A percentile compares a stretch with the other conserved stretches of the same genome.
phyloP scores from a whole-genome alignment of 1,139 yeast species.

The Hansenula lynferdii region DNA sequence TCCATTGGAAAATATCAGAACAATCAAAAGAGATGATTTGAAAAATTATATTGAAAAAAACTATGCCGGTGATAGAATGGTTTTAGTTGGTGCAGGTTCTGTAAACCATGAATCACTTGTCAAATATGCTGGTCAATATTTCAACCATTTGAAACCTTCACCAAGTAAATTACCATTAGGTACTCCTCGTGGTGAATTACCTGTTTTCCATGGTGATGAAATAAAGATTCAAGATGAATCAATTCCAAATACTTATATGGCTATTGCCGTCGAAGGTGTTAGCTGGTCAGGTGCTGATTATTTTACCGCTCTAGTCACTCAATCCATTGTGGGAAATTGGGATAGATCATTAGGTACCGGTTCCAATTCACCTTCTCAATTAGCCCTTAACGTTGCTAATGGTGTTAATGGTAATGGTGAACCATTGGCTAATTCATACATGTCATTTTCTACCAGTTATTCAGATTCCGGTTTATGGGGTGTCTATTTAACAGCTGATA shows the following conservation, averaged over 20 bases:
- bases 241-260: constrained; percentile 86
- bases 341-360: constrained; percentile 86
- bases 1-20: constrained; percentile 81
- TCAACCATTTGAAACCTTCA: constrained; percentile 71
- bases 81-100: constrained; percentile 91
- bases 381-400: constrained; percentile 72
- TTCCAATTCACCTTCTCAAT: constrained; percentile 67
- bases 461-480: constrained; percentile 99
- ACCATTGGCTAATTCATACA: constrained; percentile 84
- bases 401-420: constrained; percentile 37
- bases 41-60: constrained; percentile 76
- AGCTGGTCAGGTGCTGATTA: constrained; percentile 97
- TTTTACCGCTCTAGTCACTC: constrained; percentile 92
- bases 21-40: constrained; percentile 73
- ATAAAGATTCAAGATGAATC: constrained; percentile 77
- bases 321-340: constrained; percentile 97
- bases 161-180: constrained; percentile 64
- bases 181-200: constrained; percentile 70
- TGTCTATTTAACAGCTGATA: constrained; percentile 78
- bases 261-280: constrained; percentile 96
- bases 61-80: constrained; percentile 97
- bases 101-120: constrained; percentile 86
- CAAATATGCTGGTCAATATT: constrained; percentile 64
- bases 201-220: constrained; percentile 83
- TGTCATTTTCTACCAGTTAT: constrained; percentile 96